Evolutionary conservation across 1,139 yeast genomes (phyloP), one percentile per base, ranked within the genome.

Genomic region (Diutina siamensis): DNA sequence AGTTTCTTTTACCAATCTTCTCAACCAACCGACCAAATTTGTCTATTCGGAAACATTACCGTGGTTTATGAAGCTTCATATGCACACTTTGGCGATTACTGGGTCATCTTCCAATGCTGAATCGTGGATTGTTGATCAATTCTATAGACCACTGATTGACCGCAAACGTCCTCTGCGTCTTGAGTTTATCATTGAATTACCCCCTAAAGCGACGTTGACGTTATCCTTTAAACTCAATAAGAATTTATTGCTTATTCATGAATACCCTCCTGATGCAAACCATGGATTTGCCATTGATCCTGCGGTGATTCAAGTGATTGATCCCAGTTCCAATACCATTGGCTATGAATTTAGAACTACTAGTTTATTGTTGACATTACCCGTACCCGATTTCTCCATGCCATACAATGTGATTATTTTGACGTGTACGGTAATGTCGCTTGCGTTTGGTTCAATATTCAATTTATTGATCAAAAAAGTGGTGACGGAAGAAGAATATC

Each of bases 341-440:
- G 4, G 15, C 5, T 86, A 85, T 54, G 74, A 78, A 45, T 60
- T 82, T 50, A 73, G 98, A 57, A 87, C 97, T 0, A 80, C 97
- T 1, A 84, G 97, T 41, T 72, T 89, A 46, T 67, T 94, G 48
- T 69, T 94, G 44, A 79, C 94, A 0, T 71, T 94, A 46, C 97
- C 98, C 2, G 94, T 97, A 0, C 99, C 99, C 0, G 99, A 94
- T 66, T 94, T 94, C 62, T 85, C 95, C 49, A 94, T 94, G 99
- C 98, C 98, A 1, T 94, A 94, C 60, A 94, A 94, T 57, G 99
- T 94, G 44, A 92, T 94, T 49, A 94, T 94, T 44, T 70, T 94
- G 51, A 86, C 97, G 0, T 86, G 96, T 21, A 94, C 98, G 0
- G 83, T 88, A 10, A 83, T 92, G 84, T 89, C 98, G 0, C 66